A percentile compares a stretch with the other conserved stretches of the same genome.
Conservation (phyloP, 2,329 filamentous ascomycete genomes). For the Xylariaceae sp. region DNA sequence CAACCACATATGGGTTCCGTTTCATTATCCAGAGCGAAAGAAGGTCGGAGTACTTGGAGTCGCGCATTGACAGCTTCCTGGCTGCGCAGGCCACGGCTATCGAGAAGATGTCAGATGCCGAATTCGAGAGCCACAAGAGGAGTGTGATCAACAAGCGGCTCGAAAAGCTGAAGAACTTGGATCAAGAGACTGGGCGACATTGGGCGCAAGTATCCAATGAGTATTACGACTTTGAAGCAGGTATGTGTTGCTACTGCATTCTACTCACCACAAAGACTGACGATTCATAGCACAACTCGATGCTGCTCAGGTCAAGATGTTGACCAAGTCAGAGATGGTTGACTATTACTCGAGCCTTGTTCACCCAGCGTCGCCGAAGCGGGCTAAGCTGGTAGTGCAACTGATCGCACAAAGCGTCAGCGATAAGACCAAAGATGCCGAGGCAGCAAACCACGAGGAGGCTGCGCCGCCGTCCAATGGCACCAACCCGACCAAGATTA, state of each 20-base stretch:
- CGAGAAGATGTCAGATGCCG: slow-evolving; percentile 70
- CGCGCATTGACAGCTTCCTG: slow-evolving; percentile 83
- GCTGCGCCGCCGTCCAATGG: slow-evolving; percentile 38
- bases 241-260: slow-evolving; percentile 46
- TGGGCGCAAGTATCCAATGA: slow-evolving; percentile 84
- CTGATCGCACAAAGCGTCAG: slow-evolving; percentile 67
- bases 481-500: slow-evolving; percentile 59
- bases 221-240: slow-evolving; percentile 83
- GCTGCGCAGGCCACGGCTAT: slow-evolving; percentile 61
- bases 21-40: slow-evolving; percentile 93
- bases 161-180: slow-evolving; percentile 89
- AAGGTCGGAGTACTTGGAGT: slow-evolving; percentile 76
- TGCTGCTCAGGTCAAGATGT: slow-evolving; percentile 64
- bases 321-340: slow-evolving; percentile 77
- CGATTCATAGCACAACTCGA: slow-evolving; percentile 63
- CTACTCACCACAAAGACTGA: slow-evolving; percentile 16
- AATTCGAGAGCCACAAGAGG: slow-evolving; percentile 88
- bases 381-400: slow-evolving; percentile 83
- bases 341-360: slow-evolving; percentile 76
- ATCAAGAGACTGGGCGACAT: slow-evolving; percentile 75
- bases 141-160: slow-evolving; percentile 82
- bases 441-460: slow-evolving; percentile 29
- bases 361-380: slow-evolving; percentile 63
- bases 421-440: slow-evolving; percentile 34
- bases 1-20: slow-evolving; percentile 79